Conservation (phyloP, 2,329 filamentous ascomycete genomes). For the Alternaria postmessia region DNA sequence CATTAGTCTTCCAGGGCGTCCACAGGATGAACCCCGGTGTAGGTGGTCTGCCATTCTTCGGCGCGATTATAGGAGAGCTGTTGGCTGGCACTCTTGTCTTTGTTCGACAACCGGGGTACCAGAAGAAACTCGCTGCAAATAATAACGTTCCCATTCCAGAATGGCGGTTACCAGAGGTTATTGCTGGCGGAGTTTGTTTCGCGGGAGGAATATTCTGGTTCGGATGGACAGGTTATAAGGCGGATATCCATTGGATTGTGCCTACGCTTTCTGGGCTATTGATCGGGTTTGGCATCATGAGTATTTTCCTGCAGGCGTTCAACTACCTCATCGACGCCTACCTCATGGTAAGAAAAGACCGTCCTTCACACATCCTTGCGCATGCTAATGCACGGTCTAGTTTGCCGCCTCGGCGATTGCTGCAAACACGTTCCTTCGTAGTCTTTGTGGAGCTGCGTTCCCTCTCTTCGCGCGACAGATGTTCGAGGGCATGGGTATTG, state of each 20-base stretch:
- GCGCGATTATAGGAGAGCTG: conserved; percentile 79
- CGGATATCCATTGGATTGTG: too few relatives aligned
- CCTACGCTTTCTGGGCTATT: conserved; percentile 52
- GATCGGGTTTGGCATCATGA: conserved; percentile 65
- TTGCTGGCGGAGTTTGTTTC: conserved; percentile 60
- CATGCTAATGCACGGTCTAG: conserved; percentile 27
- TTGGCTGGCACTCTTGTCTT: conserved; percentile 72
- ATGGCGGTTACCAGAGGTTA: conserved; percentile 65
- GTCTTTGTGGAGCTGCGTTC: conserved; percentile 60
- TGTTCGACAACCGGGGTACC: conserved; percentile 72
- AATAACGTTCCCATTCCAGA: conserved; percentile 62
- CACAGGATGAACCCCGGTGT: conserved; percentile 76
- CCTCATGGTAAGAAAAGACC: conserved; percentile 53
- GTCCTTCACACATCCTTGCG: too few relatives aligned
- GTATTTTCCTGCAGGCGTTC: conserved; percentile 66
- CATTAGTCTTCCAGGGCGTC: conserved; percentile 77
- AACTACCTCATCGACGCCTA: conserved; percentile 70
- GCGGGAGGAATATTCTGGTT: background rate
- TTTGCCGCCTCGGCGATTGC: conserved; percentile 64
- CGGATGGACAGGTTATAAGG: too few relatives aligned
- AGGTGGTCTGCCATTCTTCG: conserved; percentile 83
- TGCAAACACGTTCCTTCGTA: conserved; percentile 64
- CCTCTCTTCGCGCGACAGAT: conserved; percentile 65
- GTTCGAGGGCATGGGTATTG: conserved; percentile 62
- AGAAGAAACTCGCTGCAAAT: conserved; percentile 58